Conservation (phyloP, 257 asterid species). For the Verbena officinalis region DNA sequence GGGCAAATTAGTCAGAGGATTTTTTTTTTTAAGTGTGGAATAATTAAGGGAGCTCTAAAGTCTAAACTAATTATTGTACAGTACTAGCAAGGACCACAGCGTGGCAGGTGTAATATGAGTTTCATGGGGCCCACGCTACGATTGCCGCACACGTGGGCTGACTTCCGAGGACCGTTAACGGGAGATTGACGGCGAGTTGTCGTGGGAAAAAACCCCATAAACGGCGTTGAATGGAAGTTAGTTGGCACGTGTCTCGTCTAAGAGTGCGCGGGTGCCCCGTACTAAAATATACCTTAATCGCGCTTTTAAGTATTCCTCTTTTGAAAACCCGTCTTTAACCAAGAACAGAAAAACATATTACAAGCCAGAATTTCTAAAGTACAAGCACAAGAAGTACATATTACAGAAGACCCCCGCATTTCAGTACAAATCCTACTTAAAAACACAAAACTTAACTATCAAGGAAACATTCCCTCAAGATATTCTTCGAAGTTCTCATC, state of each 20-base stretch:
- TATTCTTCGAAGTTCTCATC: slow-evolving; percentile 84
- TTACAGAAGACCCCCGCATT: background rate
- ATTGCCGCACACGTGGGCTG: slow-evolving; percentile 34
- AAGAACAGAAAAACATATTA: too few relatives aligned
- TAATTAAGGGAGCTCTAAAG: slow-evolving; percentile 1
- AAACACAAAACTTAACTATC: slow-evolving; percentile 25
- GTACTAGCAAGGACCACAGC: slow-evolving; percentile 34
- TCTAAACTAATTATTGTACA: slow-evolving; percentile 12
- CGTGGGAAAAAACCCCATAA: slow-evolving; percentile 16
- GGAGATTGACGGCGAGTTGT: slow-evolving; percentile 28
- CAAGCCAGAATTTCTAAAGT: background rate
- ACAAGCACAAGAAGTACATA: background rate
- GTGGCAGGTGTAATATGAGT: slow-evolving; percentile 35
- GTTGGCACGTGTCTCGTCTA: slow-evolving; percentile 20
- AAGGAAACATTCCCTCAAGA: slow-evolving; percentile 94
- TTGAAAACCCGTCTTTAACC: too few relatives aligned
- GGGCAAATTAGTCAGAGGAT: slow-evolving; percentile 29
- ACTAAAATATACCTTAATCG: too few relatives aligned
- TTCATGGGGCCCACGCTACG: slow-evolving; percentile 8
- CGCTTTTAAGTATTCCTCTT: too few relatives aligned
- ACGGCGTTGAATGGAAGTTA: slow-evolving; percentile 30
- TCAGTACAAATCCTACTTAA: background rate
- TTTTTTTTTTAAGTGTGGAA: slow-evolving; percentile 2
- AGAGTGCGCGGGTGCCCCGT: background rate
- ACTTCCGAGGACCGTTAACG: slow-evolving; percentile 19